Conservation (phyloP, 2,329 filamentous ascomycete genomes). For the Ceratocystis huliohia region DNA sequence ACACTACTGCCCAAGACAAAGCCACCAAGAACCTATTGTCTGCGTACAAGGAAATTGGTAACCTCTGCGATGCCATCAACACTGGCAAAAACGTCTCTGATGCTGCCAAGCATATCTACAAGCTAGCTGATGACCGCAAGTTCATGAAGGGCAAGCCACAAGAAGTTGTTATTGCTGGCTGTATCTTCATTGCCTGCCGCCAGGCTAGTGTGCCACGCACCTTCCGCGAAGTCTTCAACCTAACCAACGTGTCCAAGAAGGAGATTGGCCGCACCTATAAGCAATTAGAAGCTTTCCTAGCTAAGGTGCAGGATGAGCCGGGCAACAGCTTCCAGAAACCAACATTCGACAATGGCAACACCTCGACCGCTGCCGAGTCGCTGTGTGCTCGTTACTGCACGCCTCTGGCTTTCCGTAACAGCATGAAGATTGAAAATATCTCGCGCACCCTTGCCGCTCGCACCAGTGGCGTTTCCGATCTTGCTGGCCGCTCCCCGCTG, state of each 20-base stretch:
- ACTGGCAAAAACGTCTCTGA: constrained; percentile 73
- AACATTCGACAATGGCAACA: constrained; percentile 58
- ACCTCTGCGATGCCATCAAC: constrained; percentile 72
- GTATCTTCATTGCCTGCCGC: constrained; percentile 94
- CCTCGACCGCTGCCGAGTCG: constrained; percentile 66
- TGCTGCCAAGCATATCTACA: constrained; percentile 88
- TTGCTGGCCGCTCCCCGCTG: constrained; percentile 85
- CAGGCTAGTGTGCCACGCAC: constrained; percentile 77
- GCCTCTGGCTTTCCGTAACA: constrained; percentile 58
- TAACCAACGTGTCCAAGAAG: constrained; percentile 92
- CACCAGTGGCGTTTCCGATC: constrained; percentile 62
- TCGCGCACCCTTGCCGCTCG: constrained; percentile 66
- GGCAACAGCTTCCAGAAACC: constrained; percentile 33
- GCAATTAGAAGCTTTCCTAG: constrained; percentile 74
- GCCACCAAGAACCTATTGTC: constrained; percentile 66
- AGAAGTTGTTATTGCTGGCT: constrained; percentile 86
- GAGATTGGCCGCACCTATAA: constrained; percentile 97
- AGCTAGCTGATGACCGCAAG: constrained; percentile 83
- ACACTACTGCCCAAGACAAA: constrained; percentile 70
- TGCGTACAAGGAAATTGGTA: constrained; percentile 81
- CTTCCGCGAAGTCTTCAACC: constrained; percentile 84
- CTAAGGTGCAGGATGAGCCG: constrained; percentile 55
- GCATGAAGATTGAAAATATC: constrained; percentile 65
- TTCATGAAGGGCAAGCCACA: constrained; percentile 91
- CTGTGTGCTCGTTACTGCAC: constrained; percentile 85